Conservation (phyloP, 768 basidiomycete genomes). For the Pholiota microspora region DNA sequence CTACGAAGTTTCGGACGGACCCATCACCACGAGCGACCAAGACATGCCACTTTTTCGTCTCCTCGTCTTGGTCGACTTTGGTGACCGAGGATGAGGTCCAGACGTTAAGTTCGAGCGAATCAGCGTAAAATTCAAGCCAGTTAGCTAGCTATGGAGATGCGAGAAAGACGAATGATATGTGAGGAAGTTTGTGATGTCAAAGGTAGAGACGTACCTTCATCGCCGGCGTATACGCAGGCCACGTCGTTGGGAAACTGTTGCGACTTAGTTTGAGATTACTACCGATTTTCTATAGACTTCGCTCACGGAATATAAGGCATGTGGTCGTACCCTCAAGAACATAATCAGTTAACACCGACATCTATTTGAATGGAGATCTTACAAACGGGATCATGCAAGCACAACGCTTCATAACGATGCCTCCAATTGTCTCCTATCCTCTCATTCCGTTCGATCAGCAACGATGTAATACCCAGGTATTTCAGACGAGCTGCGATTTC, state of each 20-base stretch:
- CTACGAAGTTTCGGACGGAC: constrained; percentile 33
- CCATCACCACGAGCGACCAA: constrained; percentile 32
- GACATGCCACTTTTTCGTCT: constrained; percentile 44
- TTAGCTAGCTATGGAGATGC: constrained; percentile 53
- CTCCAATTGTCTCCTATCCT: constrained; percentile 60
- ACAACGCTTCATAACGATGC: constrained; percentile 55
- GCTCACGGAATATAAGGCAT: constrained; percentile 54
- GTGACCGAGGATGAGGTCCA: constrained; percentile 53
- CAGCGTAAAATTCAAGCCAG: constrained; percentile 64
- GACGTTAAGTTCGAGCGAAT: constrained; percentile 57
- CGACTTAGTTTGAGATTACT: neutral
- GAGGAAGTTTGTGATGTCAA: neutral
- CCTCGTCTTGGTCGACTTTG: constrained; percentile 35
- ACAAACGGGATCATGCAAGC: constrained; percentile 53
- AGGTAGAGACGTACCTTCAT: constrained; percentile 36
- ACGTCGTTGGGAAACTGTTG: constrained; percentile 52
- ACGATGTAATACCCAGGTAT: constrained; percentile 40
- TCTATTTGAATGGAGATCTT: too few species aligned
- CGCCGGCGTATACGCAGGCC: constrained; percentile 53
- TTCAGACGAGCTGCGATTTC: constrained; percentile 56
- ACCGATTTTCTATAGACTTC: neutral
- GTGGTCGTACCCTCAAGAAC: constrained; percentile 45
- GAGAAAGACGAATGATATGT: too few species aligned
- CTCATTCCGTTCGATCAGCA: constrained; percentile 55
- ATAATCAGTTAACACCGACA: neutral